Evolutionary conservation across 2,329 filamentous ascomycete genomes (phyloP), one percentile per base, ranked within the genome.

Genomic region (Sclerotiophoma versabilis): DNA sequence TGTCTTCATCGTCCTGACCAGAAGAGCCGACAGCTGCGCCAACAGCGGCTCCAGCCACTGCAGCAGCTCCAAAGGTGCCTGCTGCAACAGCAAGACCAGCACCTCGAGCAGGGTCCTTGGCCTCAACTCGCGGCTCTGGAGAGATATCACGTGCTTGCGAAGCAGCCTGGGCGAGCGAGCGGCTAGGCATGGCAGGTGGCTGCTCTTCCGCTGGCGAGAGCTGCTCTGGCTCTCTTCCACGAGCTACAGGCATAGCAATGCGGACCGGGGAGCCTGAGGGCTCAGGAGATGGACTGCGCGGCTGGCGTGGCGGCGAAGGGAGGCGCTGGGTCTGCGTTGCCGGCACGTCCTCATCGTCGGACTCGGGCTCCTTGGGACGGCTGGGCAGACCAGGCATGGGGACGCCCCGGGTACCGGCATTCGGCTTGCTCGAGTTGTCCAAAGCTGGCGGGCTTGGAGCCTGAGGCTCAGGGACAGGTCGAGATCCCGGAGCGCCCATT

Each of bases 181-280:
- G 81, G 6, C 83, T 80, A 2, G 90, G 90, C 63, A 93, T 80
- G 15, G 82, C 82, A 22, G 84, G 81, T 30, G 80, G 79, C 34
- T 77, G 69, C 20, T 77, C 75, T 54, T 80, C 77, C 27, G 80
- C 77, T 10, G 79, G 75, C 17, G 84, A 81, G 64, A 88, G 80
- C 25, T 83, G 71, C 26, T 78, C 73, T 9, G 78, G 77, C 29
- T 77, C 74, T 26, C 81, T 78, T 45, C 82, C 84, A 52, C 90
- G 89, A 44, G 86, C 82, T 49, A 98, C 89, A 3, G 95, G 95
- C 75, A 93, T 88, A 12, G 93, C 92, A 63, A 98, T 84, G 43
- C 89, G 90, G 58, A 96, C 88, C 6, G 93, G 93, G 1, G 91
- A 97, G 39, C 80, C 78, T 41, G 87, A 83, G 43, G 79, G 79